Evolutionary conservation across 148 eudicot genomes (phyloP).

Genomic region (Gaultheria prostrata): DNA sequence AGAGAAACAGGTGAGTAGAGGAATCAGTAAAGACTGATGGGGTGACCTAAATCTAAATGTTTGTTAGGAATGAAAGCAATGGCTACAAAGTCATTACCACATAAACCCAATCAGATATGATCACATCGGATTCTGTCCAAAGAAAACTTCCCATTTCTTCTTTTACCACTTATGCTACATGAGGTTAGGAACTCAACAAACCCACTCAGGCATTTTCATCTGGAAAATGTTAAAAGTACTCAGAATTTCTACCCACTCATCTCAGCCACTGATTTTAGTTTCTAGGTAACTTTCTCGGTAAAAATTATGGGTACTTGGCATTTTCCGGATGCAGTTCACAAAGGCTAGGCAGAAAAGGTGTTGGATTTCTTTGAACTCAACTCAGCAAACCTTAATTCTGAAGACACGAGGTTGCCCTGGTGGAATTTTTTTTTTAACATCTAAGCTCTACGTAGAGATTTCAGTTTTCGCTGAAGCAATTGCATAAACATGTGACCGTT

Average conservation of each 20-base stretch:
- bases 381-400: neutral
- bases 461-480: neutral
- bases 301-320: too few relatives aligned
- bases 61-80: neutral
- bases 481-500: neutral
- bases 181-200: too few relatives aligned
- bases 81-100: conserved; percentile 5
- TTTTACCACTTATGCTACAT: neutral
- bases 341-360: neutral
- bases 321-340: neutral
- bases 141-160: neutral
- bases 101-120: neutral
- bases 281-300: too few relatives aligned
- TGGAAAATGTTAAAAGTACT: too few relatives aligned
- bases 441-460: neutral
- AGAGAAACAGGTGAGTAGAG: neutral
- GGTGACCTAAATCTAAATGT: neutral
- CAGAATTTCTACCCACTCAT: too few relatives aligned
- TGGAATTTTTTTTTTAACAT: neutral
- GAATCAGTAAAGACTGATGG: neutral
- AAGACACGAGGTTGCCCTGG: neutral
- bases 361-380: neutral
- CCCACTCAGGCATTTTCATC: too few relatives aligned
- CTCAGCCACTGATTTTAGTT: too few relatives aligned
- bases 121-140: neutral